Evolutionary conservation across 2,329 filamentous ascomycete genomes (phyloP).

Genomic region (Cryphonectria parasitica): DNA sequence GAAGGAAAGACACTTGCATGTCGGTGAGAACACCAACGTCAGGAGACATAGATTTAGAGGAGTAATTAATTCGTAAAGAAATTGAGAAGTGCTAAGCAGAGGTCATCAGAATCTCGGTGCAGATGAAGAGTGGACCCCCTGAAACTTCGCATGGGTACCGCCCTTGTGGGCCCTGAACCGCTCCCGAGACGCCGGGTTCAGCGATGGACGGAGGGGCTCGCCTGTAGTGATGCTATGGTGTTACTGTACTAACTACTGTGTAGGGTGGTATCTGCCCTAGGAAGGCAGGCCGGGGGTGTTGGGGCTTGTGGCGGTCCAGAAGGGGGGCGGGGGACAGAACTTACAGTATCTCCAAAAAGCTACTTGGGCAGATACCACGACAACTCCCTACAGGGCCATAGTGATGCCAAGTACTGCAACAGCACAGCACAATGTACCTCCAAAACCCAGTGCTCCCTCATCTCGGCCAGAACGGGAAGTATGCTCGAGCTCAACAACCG

Average conservation of each 20-base stretch:
- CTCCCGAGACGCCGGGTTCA: neutral
- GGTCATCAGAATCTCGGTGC: slow-evolving; percentile 11
- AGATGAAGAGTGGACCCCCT: slow-evolving; percentile 13
- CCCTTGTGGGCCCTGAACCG: neutral
- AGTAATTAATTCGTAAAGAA: neutral
- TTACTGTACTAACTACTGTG: neutral
- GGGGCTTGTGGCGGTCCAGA: neutral
- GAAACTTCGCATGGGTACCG: neutral
- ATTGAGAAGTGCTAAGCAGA: slow-evolving; percentile 2
- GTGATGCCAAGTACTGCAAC: neutral
- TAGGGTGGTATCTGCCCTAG: neutral
- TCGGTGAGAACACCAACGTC: neutral
- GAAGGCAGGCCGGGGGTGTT: neutral
- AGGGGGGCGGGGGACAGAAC: neutral
- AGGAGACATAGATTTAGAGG: neutral
- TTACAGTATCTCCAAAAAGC: neutral
- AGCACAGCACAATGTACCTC: neutral
- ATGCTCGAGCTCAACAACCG: slow-evolving; percentile 10
- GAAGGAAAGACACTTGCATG: neutral
- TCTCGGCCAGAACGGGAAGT: slow-evolving; percentile 10
- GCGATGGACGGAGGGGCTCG: neutral
- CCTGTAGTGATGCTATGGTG: neutral
- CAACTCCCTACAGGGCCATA: neutral
- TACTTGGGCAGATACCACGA: neutral
- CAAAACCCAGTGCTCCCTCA: neutral